phyloP scores from a whole-genome alignment of 2,329 filamentous ascomycete species.

The Chalaropsis thielavioides region DNA sequence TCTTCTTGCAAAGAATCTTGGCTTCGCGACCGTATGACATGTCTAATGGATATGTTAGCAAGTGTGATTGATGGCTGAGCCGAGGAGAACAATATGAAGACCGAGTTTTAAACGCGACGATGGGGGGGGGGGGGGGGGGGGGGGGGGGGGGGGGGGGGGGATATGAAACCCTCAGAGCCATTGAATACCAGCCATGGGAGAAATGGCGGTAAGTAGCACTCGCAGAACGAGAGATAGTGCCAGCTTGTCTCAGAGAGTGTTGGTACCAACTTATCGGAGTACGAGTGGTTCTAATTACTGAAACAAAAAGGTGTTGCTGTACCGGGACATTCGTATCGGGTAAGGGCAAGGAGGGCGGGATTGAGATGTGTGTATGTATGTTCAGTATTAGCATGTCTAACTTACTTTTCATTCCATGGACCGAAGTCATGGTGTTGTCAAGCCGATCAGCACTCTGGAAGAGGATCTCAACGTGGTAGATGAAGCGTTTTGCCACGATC shows the following conservation, averaged over 20 bases:
- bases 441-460: conserved; percentile 80
- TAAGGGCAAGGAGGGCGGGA: background rate
- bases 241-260: background rate
- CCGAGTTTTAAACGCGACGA: background rate
- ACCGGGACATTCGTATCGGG: background rate
- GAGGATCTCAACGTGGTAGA: conserved; percentile 84
- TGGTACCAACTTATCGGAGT: background rate
- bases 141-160: background rate
- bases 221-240: background rate
- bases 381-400: conserved; percentile 4
- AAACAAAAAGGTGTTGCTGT: background rate
- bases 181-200: background rate
- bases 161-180: background rate
- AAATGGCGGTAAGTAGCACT: conserved; percentile 3
- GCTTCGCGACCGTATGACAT: conserved; percentile 87
- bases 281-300: background rate
- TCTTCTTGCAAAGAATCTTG: conserved; percentile 99
- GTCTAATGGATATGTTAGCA: conserved; percentile 34
- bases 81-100: conserved; percentile 13
- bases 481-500: conserved; percentile 88
- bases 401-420: conserved; percentile 46
- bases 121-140: background rate
- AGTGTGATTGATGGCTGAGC: background rate
- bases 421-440: conserved; percentile 50
- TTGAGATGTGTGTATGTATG: background rate